phyloP scores from a whole-genome alignment of 805 yeast species.

The Hagleromyces aurorensis region DNA sequence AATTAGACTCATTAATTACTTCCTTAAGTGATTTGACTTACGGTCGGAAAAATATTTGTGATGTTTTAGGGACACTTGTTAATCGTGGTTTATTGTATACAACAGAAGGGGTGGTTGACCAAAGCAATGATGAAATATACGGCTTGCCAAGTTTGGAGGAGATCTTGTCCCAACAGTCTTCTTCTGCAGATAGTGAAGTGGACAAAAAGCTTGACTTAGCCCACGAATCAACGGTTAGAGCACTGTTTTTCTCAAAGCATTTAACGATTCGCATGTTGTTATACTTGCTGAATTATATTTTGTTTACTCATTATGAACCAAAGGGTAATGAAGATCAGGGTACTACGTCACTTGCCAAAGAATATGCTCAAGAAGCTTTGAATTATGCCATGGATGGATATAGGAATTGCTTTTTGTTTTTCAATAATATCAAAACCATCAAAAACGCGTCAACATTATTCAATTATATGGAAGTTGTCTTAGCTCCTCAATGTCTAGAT shows the following conservation, averaged over 20 bases:
- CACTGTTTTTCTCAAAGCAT: slow-evolving; percentile 34
- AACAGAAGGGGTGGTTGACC: slow-evolving; percentile 27
- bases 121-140: slow-evolving; percentile 26
- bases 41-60: slow-evolving; percentile 26
- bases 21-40: slow-evolving; percentile 30
- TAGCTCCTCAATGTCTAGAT: slow-evolving; percentile 43
- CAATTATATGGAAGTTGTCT: slow-evolving; percentile 36
- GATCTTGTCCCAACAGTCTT: slow-evolving; percentile 16
- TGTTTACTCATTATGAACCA: slow-evolving; percentile 39
- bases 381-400: slow-evolving; percentile 38
- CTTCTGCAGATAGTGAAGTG: slow-evolving; percentile 8
- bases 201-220: slow-evolving; percentile 33
- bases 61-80: slow-evolving; percentile 22
- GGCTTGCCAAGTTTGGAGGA: slow-evolving; percentile 28
- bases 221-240: slow-evolving; percentile 35
- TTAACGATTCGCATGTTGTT: slow-evolving; percentile 40
- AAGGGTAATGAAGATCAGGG: slow-evolving; percentile 32
- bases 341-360: slow-evolving; percentile 29
- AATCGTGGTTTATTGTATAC: slow-evolving; percentile 27
- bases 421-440: slow-evolving; percentile 28
- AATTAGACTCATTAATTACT: slow-evolving; percentile 33
- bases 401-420: slow-evolving; percentile 36
- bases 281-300: slow-evolving; percentile 43
- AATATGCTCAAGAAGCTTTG: slow-evolving; percentile 37
- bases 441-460: slow-evolving; percentile 34